These are phyloP conservation scores for Kregervanrija fluxuum DNA, from an alignment of 805 yeast genomes.

Conservation along the genomic window DNA sequence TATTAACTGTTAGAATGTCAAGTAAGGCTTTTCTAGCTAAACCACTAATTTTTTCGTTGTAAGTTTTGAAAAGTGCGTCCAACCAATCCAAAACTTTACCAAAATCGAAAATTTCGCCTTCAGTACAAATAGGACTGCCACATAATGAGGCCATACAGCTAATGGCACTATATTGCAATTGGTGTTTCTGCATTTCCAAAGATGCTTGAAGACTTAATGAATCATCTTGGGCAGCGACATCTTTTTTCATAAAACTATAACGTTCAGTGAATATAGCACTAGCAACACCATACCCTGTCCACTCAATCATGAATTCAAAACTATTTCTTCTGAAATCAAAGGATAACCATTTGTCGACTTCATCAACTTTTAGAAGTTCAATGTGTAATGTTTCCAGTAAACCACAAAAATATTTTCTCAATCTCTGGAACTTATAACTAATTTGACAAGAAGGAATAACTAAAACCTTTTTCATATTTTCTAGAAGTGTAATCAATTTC, in stretches of 20 bases:
- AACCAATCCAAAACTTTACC: slow-evolving; percentile 71
- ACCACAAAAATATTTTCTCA: slow-evolving; percentile 79
- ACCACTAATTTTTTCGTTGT: slow-evolving; percentile 48
- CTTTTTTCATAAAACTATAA: slow-evolving; percentile 48
- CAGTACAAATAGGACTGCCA: slow-evolving; percentile 58
- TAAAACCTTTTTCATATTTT: slow-evolving; percentile 49
- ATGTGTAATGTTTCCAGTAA: slow-evolving; percentile 67
- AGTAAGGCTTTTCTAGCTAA: slow-evolving; percentile 67
- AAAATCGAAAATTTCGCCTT: slow-evolving; percentile 57
- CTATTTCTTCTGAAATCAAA: slow-evolving; percentile 81
- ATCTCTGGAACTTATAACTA: slow-evolving; percentile 63
- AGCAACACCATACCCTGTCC: slow-evolving; percentile 88
- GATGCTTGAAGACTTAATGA: slow-evolving; percentile 57
- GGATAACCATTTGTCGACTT: slow-evolving; percentile 59
- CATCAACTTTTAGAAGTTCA: slow-evolving; percentile 40
- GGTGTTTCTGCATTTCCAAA: slow-evolving; percentile 70
- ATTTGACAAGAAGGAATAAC: slow-evolving; percentile 51
- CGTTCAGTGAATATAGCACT: slow-evolving; percentile 56
- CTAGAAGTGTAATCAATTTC: slow-evolving; percentile 54
- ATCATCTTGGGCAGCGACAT: slow-evolving; percentile 29
- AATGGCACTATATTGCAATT: slow-evolving; percentile 62
- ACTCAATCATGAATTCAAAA: slow-evolving; percentile 75
- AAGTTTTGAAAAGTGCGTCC: slow-evolving; percentile 57
- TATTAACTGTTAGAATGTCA: slow-evolving; percentile 58
- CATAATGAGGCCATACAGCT: slow-evolving; percentile 82